phyloP scores from a whole-genome alignment of 2,329 filamentous ascomycete genomes.

The Cytospora piceicola region DNA sequence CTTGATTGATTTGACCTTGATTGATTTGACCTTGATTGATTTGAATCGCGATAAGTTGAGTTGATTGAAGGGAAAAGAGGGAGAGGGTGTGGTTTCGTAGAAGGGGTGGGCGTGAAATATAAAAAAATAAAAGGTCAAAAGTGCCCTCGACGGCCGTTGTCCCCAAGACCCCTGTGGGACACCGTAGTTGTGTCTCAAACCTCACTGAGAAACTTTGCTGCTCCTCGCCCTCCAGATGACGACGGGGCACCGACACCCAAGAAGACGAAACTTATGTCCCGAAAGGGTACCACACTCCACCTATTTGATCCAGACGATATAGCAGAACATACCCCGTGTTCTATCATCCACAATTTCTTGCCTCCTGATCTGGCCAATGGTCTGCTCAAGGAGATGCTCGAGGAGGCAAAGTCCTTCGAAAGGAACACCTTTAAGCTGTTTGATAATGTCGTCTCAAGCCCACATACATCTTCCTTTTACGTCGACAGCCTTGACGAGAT shows the following conservation, averaged over 20 bases:
- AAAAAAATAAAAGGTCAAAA: too few species aligned
- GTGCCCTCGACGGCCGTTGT: too few species aligned
- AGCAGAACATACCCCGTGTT: conserved; percentile 83
- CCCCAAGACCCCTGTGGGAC: too few species aligned
- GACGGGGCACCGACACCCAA: conserved; percentile 37
- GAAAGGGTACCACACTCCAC: conserved; percentile 81
- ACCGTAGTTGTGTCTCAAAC: conserved; percentile 53
- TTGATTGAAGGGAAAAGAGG: too few species aligned
- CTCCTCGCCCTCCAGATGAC: conserved; percentile 5
- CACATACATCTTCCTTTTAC: conserved; percentile 83
- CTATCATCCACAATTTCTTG: conserved; percentile 90
- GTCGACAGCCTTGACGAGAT: conserved; percentile 75
- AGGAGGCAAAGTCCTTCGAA: conserved; percentile 72
- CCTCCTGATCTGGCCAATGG: conserved; percentile 70
- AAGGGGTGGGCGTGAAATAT: too few species aligned
- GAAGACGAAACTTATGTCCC: conserved; percentile 61
- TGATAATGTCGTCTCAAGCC: conserved; percentile 81
- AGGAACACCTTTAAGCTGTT: conserved; percentile 82
- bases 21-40: too few species aligned
- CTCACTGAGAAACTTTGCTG: conserved; percentile 61
- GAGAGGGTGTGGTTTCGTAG: too few species aligned
- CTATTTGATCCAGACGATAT: conserved; percentile 83
- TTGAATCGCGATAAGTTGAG: too few species aligned
- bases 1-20: too few species aligned
- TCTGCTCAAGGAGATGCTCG: conserved; percentile 74